Evolutionary conservation across 2,329 filamentous ascomycete species (phyloP), one percentile per base, ranked within the genome.

Genomic region (Aspergillus sergii): DNA sequence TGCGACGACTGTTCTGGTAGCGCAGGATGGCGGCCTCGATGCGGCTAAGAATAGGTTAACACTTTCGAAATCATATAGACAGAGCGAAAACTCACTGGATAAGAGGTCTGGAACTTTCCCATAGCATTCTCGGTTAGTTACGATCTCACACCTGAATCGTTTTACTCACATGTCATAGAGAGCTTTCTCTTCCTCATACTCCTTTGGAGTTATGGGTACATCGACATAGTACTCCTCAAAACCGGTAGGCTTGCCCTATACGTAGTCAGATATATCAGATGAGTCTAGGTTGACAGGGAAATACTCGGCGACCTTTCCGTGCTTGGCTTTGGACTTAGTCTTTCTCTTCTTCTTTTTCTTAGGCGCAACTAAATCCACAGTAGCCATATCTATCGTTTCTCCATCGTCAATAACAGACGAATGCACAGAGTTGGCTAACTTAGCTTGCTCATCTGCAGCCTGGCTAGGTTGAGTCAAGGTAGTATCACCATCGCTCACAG

Each of bases 151-250:
- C 19, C 21, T 21, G 59, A 30, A 11, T 9, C 56, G n/a, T 23
- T 2, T 23, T 4, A 79, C 88, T 75, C 81, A 91, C 82, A 80
- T 75, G 67, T 87, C 76, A 73, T 97, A 99, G 28, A 95, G 80
- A 14, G 85, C 82, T 23, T 84, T 80, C 72, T 96, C 91, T 57
- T 90, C 84, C 3, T 84, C 78, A 56, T 86, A 84, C 72, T 96
- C 89, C 0, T 83, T 83, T 0, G 89, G 88, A 0, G 90, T 94
- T 64, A 96, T 79, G 0, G 93, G 93, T 1, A 89, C 84, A 75
- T 98, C 94, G 14, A 91, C 88, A 73, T 87, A 95, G 75, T 88
- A 92, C 65, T 93, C 89, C 86, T 94, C 91, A 63, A 93, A 94
- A 0, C 91, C 91, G 7, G 87, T 90, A 6, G 82, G 81, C 63